Evolutionary conservation across 495 filamentous ascomycete species (phyloP), one percentile per base, ranked within the genome.

Genomic region (Penicillium pulvis): DNA sequence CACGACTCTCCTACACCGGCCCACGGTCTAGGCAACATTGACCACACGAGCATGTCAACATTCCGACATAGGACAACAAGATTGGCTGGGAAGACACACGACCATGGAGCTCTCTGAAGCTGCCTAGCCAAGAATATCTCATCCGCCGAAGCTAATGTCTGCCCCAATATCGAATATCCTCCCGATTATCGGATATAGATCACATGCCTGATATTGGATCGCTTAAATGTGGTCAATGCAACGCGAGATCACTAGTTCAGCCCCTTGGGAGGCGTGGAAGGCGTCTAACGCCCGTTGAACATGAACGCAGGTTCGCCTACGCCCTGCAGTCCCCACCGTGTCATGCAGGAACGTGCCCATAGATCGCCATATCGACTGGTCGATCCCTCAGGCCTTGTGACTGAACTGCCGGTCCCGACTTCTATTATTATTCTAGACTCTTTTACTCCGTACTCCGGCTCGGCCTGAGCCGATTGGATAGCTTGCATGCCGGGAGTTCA

Each of bases 291-390:
- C 45, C 28, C 20, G 26, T 47, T 23, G 9, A 28, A 24, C 45
- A 26, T 47, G 26, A 28, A 47, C 19, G 26, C 47, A 33, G 30
- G 47, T 30, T 17, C 19, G 19, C 31, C 31, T 41, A 41, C 39
- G 39, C 39, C 39, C 7, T 41, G 39, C 39, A n/a, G 31, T 35
- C 35, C 23, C 36, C 39, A 42, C 51, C 35, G 35, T 30, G 24
- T 30, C 51, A 30, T 42, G 51, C 51, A 53, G 51, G 39, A 53
- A 53, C 51, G 51, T 53, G 51, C 51, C 44, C 51, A 36, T 16
- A 52, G 31, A 52, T 53, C 51, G 51, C 36, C 51, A 36, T 12
- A 36, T 41, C 51, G 36, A 43, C 51, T 53, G 51, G 36, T 19
- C 51, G 50, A 52, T 52, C 50, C 44, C 14, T 47, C 20, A 2